These are phyloP conservation scores for Vinca major DNA, from an alignment of 305 asterid genomes.

Conservation along the genomic window DNA sequence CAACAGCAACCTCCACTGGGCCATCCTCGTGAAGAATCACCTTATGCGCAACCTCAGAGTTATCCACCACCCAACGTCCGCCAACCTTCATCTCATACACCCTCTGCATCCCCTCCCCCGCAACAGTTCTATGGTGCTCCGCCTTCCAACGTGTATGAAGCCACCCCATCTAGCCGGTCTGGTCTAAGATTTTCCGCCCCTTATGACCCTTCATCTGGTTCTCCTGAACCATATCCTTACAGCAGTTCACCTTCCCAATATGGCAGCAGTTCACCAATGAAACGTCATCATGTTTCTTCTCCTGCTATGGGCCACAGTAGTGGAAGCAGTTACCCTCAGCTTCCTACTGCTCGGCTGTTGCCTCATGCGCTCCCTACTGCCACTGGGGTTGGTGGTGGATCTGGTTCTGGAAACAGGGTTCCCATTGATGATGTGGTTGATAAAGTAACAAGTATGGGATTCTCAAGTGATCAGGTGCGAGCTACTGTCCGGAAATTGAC, in stretches of 20 bases:
- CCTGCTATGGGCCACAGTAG: constrained; percentile 42
- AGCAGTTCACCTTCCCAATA: constrained; percentile 48
- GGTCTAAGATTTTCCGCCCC: constrained; percentile 56
- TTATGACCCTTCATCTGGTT: constrained; percentile 50
- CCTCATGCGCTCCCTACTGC: constrained; percentile 87
- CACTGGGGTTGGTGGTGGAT: constrained; percentile 49
- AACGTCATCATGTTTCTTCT: constrained; percentile 43
- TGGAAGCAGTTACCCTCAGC: constrained; percentile 69
- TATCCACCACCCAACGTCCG: constrained; percentile 36
- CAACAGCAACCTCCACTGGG: constrained; percentile 41
- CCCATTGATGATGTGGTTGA: constrained; percentile 90
- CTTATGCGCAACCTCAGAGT: constrained; percentile 43
- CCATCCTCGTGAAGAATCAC: constrained; percentile 67
- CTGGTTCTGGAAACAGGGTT: constrained; percentile 60
- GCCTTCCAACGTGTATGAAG: constrained; percentile 41
- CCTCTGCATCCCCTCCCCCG: constrained; percentile 45
- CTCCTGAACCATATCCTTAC: constrained; percentile 54
- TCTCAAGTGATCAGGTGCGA: constrained; percentile 80
- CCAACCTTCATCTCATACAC: constrained; percentile 40
- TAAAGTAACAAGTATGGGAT: constrained; percentile 86
- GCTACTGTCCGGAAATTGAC: constrained; percentile 77
- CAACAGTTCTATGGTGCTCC: constrained; percentile 55
- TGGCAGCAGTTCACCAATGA: constrained; percentile 52
- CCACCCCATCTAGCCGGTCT: constrained; percentile 50
- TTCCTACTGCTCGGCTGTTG: constrained; percentile 76